phyloP scores from a whole-genome alignment of 2,329 filamentous ascomycete species.

The Aspergillus aculeatinus region DNA sequence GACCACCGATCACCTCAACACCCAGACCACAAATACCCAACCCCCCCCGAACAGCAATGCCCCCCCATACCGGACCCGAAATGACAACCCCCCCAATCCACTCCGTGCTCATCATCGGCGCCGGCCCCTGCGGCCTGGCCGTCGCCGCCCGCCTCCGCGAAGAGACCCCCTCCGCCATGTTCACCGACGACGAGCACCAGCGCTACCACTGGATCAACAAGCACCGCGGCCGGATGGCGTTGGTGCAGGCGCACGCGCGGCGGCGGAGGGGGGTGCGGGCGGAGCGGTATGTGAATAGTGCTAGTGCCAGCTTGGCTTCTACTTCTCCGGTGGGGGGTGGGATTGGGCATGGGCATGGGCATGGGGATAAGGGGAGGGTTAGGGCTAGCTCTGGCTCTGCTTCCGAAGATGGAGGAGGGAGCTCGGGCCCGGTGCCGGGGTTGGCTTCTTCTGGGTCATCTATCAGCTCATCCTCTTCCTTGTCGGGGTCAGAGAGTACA shows the following conservation, averaged over 20 bases:
- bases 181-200: constrained; percentile 79
- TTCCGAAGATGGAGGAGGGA: too few species aligned
- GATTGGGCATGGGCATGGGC: too few species aligned
- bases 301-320: neutral
- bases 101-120: constrained; percentile 72
- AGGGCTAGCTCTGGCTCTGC: too few species aligned
- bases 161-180: constrained; percentile 71
- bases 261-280: constrained; percentile 25
- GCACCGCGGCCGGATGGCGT: constrained; percentile 58
- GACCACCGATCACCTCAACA: too few species aligned
- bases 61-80: neutral
- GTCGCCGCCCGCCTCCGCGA: constrained; percentile 71
- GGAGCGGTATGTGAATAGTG: constrained; percentile 23
- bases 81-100: neutral
- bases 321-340: too few species aligned
- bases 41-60: neutral
- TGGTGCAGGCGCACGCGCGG: constrained; percentile 35
- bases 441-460: neutral
- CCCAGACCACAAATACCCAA: too few species aligned
- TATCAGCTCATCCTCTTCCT: constrained; percentile 18
- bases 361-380: too few species aligned
- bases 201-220: constrained; percentile 76
- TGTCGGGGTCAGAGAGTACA: neutral
- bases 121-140: constrained; percentile 72
- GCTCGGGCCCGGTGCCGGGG: too few species aligned